A percentile compares a stretch with the other conserved stretches of the same genome.
Conservation (phyloP, 2,329 filamentous ascomycete species). For the Exophiala aquamarina region DNA sequence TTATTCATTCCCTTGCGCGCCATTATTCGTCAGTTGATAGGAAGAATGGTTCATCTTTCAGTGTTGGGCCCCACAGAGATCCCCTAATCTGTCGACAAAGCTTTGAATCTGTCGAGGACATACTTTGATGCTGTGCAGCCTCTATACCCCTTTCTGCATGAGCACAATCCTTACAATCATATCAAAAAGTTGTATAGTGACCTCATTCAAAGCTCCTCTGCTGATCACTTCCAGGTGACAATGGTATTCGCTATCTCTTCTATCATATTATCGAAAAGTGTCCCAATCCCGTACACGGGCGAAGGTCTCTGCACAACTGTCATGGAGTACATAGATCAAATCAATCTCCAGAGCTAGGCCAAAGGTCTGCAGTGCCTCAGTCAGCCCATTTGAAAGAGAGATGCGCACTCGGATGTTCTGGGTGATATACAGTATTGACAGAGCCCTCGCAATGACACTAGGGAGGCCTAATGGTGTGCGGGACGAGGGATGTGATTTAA, state of each 20-base stretch:
- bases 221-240: constrained; percentile 48
- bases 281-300: constrained; percentile 45
- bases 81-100: constrained; percentile 37
- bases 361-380: constrained; percentile 52
- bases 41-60: too few relatives aligned
- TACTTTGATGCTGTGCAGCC: constrained; percentile 53
- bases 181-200: constrained; percentile 38
- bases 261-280: constrained; percentile 45
- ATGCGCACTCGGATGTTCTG: constrained; percentile 58
- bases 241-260: constrained; percentile 56
- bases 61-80: constrained; percentile 11
- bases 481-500: constrained; percentile 56
- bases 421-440: constrained; percentile 54
- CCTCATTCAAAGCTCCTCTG: constrained; percentile 30
- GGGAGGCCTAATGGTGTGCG: constrained; percentile 56
- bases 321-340: constrained; percentile 46
- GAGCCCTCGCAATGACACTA: constrained; percentile 56
- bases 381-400: constrained; percentile 53
- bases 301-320: constrained; percentile 53
- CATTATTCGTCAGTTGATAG: too few relatives aligned
- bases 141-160: constrained; percentile 53
- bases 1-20: too few relatives aligned
- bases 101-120: constrained; percentile 43
- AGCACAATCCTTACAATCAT: constrained; percentile 40
- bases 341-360: constrained; percentile 51